Evolutionary conservation across 768 basidiomycete species (phyloP), one percentile per base, ranked within the genome.

Genomic region (Nidularia pulvinata): DNA sequence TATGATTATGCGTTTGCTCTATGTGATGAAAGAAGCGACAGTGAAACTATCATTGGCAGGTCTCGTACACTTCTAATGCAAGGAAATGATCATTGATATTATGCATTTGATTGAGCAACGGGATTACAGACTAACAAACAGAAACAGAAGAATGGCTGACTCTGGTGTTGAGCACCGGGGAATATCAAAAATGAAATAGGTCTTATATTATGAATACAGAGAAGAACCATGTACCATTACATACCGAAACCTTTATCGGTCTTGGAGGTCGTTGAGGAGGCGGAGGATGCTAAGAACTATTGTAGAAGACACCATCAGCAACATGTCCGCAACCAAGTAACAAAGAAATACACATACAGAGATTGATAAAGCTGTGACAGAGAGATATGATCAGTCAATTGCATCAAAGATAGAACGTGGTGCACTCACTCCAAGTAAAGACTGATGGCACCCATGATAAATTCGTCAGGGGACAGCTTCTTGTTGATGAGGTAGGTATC

Each of bases 401-500:
- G 44, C 49, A 33, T 1, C 46, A 44, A 32, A 3, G 49, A 3
- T 35, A 50, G 25, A 46, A 16, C 47, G 6, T 46, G 35, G 55
- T 39, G n/a, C 7, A 86, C 86, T 60, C 71, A 90, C 85, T 98
- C 96, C 52, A 98, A 86, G 72, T 98, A 98, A n/a, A 98, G 83
- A 59, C 86, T 88, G 64, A 98, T 88, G 14, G 93, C 80, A 35
- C 88, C 96, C 75, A 97, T 75, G 59, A 97, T 94, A 68, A 83
- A 94, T 68, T 99, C 97, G 59, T 99, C 97, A 3, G 94, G 93
- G 1, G 90, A 92, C 16, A 97, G 74, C 55, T 85, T 84, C 61
- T 86, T 87, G 73, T 91, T 93, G 77, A 98, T 95, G 57, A 84
- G 67, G 68, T 89, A 94, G 2, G 96, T 98, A 69, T 95, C 93